Percentiles rank a stretch among this genome's conserved stretches.
Conservation (phyloP, 108 stramenopile species). For the Cyclotella sp. region DNA sequence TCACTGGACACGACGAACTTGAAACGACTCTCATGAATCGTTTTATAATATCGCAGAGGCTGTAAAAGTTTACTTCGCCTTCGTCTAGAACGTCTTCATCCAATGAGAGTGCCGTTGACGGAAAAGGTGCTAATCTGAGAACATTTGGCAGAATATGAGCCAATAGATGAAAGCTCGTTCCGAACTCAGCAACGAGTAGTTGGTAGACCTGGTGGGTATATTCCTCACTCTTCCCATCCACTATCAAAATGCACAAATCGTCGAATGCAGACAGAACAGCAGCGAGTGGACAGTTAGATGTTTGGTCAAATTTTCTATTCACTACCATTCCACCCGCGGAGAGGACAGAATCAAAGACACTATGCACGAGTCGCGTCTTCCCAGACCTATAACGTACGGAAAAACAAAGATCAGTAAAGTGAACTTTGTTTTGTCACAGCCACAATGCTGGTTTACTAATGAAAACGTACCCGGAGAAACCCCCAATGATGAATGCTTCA, state of each 20-base stretch:
- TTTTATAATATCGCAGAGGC: slow-evolving; percentile 43
- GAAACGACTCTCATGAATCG: slow-evolving; percentile 46
- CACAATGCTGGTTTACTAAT: not conserved
- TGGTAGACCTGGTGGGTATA: slow-evolving; percentile 12
- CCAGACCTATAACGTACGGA: not conserved
- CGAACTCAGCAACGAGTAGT: slow-evolving; percentile 37
- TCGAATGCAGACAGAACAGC: slow-evolving; percentile 42
- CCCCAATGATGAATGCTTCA: not conserved
- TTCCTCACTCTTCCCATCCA: slow-evolving; percentile 1
- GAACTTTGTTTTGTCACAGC: not conserved
- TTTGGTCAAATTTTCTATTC: slow-evolving; percentile 16
- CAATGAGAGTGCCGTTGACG: not conserved
- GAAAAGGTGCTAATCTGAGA: slow-evolving; percentile 3
- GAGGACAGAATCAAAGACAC: not conserved
- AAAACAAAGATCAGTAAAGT: not conserved
- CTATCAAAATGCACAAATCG: slow-evolving; percentile 32
- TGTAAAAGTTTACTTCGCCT: slow-evolving; percentile 30
- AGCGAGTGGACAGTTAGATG: slow-evolving; percentile 6
- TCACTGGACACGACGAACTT: slow-evolving; percentile 27
- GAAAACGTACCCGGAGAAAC: slow-evolving; percentile 3
- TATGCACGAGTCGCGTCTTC: slow-evolving; percentile 28
- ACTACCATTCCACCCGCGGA: not conserved
- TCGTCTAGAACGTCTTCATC: not conserved
- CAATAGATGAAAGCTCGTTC: slow-evolving; percentile 31
- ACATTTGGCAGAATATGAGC: slow-evolving; percentile 38